A percentile compares a stretch with the other conserved stretches of the same genome.
phyloP scores from a whole-genome alignment of 2,329 filamentous ascomycete species.

The Beauveria rudraprayagi region DNA sequence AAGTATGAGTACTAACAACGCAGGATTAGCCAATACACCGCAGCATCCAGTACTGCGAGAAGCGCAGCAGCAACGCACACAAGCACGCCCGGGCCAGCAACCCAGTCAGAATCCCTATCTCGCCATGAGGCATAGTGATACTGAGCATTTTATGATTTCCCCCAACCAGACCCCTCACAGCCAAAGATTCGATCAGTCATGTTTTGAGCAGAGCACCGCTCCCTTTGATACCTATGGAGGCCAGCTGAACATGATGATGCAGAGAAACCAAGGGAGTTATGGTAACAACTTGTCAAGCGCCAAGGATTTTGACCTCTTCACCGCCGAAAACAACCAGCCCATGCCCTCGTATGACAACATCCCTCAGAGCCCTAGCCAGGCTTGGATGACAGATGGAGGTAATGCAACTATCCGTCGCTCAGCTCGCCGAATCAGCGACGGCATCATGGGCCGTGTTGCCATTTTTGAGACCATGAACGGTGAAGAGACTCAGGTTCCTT shows the following conservation, averaged over 20 bases:
- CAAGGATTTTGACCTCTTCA: constrained; percentile 45
- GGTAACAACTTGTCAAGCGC: constrained; percentile 32
- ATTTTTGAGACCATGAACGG: constrained; percentile 49
- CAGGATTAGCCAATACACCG: constrained; percentile 46
- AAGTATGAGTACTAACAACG: constrained; percentile 47
- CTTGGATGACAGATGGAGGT: constrained; percentile 45
- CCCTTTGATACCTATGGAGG: constrained; percentile 40
- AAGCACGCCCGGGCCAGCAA: constrained; percentile 61
- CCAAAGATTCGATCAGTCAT: constrained; percentile 43
- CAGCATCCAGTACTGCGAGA: constrained; percentile 75
- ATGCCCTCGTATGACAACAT: constrained; percentile 44
- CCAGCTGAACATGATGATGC: constrained; percentile 37
- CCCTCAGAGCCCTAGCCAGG: constrained; percentile 37
- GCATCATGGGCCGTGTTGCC: constrained; percentile 50
- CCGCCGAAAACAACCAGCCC: constrained; percentile 36
- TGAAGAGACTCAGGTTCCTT: constrained; percentile 42
- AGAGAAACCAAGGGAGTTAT: constrained; percentile 38
- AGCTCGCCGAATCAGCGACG: constrained; percentile 48
- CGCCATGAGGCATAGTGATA: constrained; percentile 27
- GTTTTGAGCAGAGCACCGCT: constrained; percentile 35
- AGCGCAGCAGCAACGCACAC: constrained; percentile 77
- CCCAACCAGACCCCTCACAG: constrained; percentile 47
- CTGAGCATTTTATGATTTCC: constrained; percentile 51
- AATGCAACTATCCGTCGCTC: constrained; percentile 33
- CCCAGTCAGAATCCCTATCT: constrained; percentile 18